Conservation (phyloP, 768 basidiomycete species). For the Saitozyma sp. region DNA sequence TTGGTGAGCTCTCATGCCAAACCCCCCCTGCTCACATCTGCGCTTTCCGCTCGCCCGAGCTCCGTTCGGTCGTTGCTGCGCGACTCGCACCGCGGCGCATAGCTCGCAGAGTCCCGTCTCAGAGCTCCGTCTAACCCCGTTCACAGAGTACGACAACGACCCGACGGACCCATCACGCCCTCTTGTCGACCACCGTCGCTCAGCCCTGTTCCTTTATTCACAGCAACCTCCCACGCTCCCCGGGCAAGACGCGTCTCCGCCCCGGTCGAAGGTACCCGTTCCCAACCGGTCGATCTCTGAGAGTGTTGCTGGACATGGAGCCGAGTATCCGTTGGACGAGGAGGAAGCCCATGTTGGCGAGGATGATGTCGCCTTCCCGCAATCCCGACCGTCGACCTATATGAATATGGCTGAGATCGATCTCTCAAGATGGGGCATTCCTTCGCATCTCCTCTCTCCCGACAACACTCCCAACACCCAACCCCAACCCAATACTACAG, state of each 20-base stretch:
- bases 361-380: background rate
- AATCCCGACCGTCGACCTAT: background rate
- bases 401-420: constrained; percentile 16
- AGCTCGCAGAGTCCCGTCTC: background rate
- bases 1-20: constrained; percentile 60
- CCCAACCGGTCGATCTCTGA: background rate
- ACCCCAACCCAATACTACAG: background rate
- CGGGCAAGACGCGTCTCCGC: background rate
- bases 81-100: background rate
- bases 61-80: no score
- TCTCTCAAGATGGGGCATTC: constrained; percentile 37
- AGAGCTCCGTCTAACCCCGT: background rate
- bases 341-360: background rate
- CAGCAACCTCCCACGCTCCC: constrained; percentile 20
- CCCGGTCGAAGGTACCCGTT: background rate
- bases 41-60: background rate
- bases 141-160: constrained; percentile 86
- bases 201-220: constrained; percentile 29
- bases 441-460: constrained; percentile 26
- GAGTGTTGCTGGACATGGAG: background rate
- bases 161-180: constrained; percentile 65
- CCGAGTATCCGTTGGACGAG: background rate
- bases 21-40: background rate
- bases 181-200: constrained; percentile 36
- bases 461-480: background rate